Evolutionary conservation across 345 rosid species (phyloP), one percentile per base, ranked within the genome.

Genomic region (Hirschfeldia incana): DNA sequence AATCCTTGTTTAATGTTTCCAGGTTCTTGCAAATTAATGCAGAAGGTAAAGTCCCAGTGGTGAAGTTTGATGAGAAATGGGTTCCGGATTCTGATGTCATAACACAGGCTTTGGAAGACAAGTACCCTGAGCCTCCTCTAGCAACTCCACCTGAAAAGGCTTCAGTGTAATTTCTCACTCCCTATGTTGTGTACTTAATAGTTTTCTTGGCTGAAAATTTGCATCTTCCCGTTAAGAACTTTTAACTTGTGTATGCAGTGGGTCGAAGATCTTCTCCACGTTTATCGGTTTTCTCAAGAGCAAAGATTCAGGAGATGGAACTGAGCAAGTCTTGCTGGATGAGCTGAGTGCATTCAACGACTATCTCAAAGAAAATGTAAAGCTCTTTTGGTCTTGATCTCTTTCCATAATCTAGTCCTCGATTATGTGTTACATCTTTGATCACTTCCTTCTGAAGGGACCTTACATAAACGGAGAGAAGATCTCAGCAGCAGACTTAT

Each of bases 11-110:
- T 71, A 12, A 4, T 66, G 42, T 27, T 59, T 59, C 10, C 78
- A 94, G 97, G 97, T 94, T 94, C 86, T 82, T 94, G 76, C 82
- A 90, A 72, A 71, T 94, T 70, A 91, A 85, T 65, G 89, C 95
- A 11, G 94, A 92, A 85, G 98, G 98, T 55, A 91, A 94, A 87
- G 97, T 94, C 78, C 98, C 97, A 67, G 90, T 91, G 4, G 72
- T 87, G 64, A 92, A 92, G 66, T 82, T 94, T 68, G 97, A 91
- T 75, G 95, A 92, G 83, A 85, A 88, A 61, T 94, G 97, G 98
- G 83, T 92, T 87, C 89, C 97, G 3, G 98, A 94, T 84, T 94
- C 97, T 12, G 97, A 94, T 90, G 91, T 91, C 66, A 92, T 94
- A 49, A 84, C 98, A 1, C 91, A 90, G 46, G 30, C 90, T 29